A percentile compares a stretch with the other conserved stretches of the same genome.
Evolutionary conservation across 306 rosid genomes (phyloP).

Genomic region (Cucumis sativus): Cucumber_9930_V3 NC_026661.2:4767501-4768000

Average conservation of each 20-base stretch:
- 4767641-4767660: not conserved
- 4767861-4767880: constrained; percentile 83
- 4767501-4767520: constrained; percentile 71
- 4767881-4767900: constrained; percentile 97
- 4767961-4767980: constrained; percentile 15
- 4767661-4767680: not conserved
- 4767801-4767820: constrained; percentile 30
- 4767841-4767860: constrained; percentile 94
- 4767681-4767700: not conserved
- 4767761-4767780: not conserved
- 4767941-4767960: not conserved
- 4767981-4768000: constrained; percentile 62
- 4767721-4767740: not conserved
- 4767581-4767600: not conserved
- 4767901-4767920: constrained; percentile 79
- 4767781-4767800: not conserved
- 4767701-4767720: not conserved
- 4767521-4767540: constrained; percentile 96
- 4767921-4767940: not conserved
- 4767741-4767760: not conserved
- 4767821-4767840: constrained; percentile 94
- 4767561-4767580: constrained; percentile 50
- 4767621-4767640: not conserved
- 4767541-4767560: constrained; percentile 85
- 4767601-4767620: not conserved